Percentiles rank a stretch among this genome's conserved stretches.
These are phyloP conservation scores for Xylariaceae sp. DNA, from an alignment of 2,329 filamentous ascomycete species.

Conservation along the genomic window DNA sequence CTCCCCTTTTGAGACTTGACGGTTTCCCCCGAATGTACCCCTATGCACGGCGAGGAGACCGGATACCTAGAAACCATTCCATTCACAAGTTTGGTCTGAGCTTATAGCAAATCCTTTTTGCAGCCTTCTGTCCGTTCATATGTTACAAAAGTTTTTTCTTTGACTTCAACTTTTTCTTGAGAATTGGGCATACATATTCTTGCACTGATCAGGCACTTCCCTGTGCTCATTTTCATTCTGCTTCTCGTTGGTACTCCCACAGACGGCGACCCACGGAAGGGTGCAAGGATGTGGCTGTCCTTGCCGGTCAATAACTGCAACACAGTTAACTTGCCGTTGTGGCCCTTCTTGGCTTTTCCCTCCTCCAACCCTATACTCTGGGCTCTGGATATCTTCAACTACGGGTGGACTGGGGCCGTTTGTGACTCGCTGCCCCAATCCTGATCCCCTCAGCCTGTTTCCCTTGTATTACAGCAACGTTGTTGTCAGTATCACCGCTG, in stretches of 20 bases:
- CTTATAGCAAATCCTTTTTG: not conserved
- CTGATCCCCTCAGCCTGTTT: slow-evolving; percentile 35
- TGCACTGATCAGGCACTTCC: slow-evolving; percentile 24
- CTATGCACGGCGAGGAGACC: not conserved
- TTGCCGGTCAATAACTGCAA: slow-evolving; percentile 35
- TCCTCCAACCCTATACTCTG: slow-evolving; percentile 9
- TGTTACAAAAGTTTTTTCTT: not conserved
- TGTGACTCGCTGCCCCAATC: slow-evolving; percentile 39
- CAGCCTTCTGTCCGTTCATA: not conserved
- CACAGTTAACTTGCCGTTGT: slow-evolving; percentile 35
- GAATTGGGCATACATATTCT: slow-evolving; percentile 24
- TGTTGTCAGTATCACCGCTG: slow-evolving; percentile 41
- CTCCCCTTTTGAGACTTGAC: not conserved
- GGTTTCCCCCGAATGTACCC: not conserved
- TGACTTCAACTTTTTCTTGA: slow-evolving; percentile 2
- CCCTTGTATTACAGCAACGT: slow-evolving; percentile 42
- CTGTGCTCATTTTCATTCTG: slow-evolving; percentile 18
- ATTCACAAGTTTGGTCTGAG: not conserved
- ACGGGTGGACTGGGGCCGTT: slow-evolving; percentile 23
- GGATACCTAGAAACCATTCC: slow-evolving; percentile 6
- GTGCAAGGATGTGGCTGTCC: slow-evolving; percentile 36
- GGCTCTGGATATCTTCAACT: slow-evolving; percentile 4
- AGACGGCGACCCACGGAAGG: slow-evolving; percentile 25
- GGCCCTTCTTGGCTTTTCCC: slow-evolving; percentile 34
- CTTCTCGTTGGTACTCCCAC: slow-evolving; percentile 27